Percentiles rank a stretch among this genome's conserved stretches.
phyloP scores from a whole-genome alignment of 2,329 filamentous ascomycete species.

The Diaporthe sp. region DNA sequence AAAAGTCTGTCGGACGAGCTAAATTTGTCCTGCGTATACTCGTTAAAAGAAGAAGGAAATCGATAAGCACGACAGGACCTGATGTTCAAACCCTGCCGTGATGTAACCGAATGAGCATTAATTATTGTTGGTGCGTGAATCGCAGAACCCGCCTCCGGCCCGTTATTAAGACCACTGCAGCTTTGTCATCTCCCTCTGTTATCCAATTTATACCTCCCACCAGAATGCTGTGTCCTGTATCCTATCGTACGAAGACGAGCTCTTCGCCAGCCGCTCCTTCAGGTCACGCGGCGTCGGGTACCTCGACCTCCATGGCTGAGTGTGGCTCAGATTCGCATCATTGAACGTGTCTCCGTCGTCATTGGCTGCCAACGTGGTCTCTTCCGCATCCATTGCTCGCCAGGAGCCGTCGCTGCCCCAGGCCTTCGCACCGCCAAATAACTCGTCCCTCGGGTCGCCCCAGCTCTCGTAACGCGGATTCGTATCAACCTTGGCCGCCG shows the following conservation, averaged over 20 bases:
- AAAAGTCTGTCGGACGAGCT: background rate
- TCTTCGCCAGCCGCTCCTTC: conserved; percentile 32
- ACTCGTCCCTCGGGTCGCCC: conserved; percentile 32
- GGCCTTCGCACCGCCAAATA: conserved; percentile 33
- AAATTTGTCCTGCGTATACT: conserved; percentile 20
- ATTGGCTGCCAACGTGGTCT: background rate
- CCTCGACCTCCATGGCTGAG: conserved; percentile 39
- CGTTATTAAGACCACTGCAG: background rate
- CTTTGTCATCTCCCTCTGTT: background rate
- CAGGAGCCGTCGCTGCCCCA: conserved; percentile 24
- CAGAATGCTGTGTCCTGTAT: conserved; percentile 31
- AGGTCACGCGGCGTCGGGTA: conserved; percentile 40
- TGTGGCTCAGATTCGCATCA: conserved; percentile 35
- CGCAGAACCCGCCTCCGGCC: background rate
- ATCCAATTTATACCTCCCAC: conserved; percentile 33
- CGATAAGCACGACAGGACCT: background rate
- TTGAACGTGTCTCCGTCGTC: conserved; percentile 24
- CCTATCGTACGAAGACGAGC: conserved; percentile 11
- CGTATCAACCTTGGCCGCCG: background rate
- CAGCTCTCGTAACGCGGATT: conserved; percentile 21
- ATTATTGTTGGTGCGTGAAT: conserved; percentile 26
- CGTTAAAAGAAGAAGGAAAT: background rate
- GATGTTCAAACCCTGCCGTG: conserved; percentile 1
- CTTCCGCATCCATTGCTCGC: background rate
- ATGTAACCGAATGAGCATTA: conserved; percentile 32